Conservation (phyloP, 495 filamentous ascomycete genomes). For the Hypoxylon fragiforme region DNA sequence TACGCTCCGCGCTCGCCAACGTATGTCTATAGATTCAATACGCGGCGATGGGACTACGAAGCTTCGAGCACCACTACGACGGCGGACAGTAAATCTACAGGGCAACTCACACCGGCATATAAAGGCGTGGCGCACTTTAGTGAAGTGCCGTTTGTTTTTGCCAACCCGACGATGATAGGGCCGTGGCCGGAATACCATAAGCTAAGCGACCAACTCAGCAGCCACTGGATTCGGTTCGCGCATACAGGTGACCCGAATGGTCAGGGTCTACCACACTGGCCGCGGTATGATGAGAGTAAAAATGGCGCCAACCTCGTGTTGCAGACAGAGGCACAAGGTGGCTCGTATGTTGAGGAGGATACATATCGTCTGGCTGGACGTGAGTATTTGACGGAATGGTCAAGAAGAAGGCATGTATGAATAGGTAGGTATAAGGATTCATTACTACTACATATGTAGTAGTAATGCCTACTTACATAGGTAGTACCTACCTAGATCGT, state of each 20-base stretch:
- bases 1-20: constrained; percentile 33
- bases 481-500: no score
- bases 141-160: constrained; percentile 42
- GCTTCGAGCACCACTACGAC: constrained; percentile 3
- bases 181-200: constrained; percentile 36
- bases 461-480: no score
- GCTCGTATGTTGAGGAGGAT: constrained; percentile 38
- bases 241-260: constrained; percentile 39
- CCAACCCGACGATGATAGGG: constrained; percentile 36
- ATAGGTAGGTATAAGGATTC: background rate
- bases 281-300: constrained; percentile 33
- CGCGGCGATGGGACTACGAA: constrained; percentile 33
- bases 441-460: no score
- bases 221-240: constrained; percentile 41
- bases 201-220: constrained; percentile 36
- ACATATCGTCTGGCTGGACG: constrained; percentile 40
- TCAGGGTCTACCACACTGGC: constrained; percentile 32
- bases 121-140: constrained; percentile 42
- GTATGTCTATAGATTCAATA: constrained; percentile 41
- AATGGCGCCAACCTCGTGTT: constrained; percentile 39
- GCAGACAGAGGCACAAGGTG: constrained; percentile 41
- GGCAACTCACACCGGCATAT: constrained; percentile 36
- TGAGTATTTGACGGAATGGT: constrained; percentile 42
- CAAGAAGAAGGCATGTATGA: constrained; percentile 41
- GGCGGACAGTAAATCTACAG: constrained; percentile 7